Evolutionary conservation across 768 basidiomycete genomes (phyloP).

Genomic region (Clitopilus hobsonii): DNA sequence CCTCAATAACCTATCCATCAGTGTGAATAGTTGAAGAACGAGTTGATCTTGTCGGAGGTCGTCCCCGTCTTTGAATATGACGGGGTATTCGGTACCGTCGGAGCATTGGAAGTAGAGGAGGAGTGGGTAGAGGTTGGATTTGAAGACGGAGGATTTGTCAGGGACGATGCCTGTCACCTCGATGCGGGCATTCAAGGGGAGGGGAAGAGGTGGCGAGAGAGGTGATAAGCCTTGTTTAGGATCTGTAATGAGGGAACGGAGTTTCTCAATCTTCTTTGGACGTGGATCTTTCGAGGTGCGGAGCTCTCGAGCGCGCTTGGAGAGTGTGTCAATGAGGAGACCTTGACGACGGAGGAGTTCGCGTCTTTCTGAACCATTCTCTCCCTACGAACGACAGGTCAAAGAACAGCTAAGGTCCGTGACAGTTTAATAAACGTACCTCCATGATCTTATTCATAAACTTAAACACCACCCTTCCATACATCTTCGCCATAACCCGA

Average conservation of each 20-base stretch:
- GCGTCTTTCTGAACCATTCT: slow-evolving; percentile 76
- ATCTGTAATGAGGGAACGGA: slow-evolving; percentile 81
- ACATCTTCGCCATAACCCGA: slow-evolving; percentile 86
- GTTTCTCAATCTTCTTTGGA: slow-evolving; percentile 96
- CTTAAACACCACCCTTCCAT: slow-evolving; percentile 83
- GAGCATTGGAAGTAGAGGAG: slow-evolving; percentile 86
- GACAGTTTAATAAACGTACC: slow-evolving; percentile 35
- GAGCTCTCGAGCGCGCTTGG: slow-evolving; percentile 81
- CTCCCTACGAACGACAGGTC: slow-evolving; percentile 34
- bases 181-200: slow-evolving; percentile 87
- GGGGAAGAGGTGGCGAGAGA: slow-evolving; percentile 69
- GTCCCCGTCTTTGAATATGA: slow-evolving; percentile 99
- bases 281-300: slow-evolving; percentile 88
- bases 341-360: slow-evolving; percentile 91
- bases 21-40: slow-evolving; percentile 95
- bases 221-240: slow-evolving; percentile 79
- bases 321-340: slow-evolving; percentile 81
- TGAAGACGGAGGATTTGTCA: slow-evolving; percentile 94
- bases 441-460: slow-evolving; percentile 88
- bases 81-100: slow-evolving; percentile 82
- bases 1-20: slow-evolving; percentile 91
- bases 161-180: slow-evolving; percentile 83
- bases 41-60: slow-evolving; percentile 99
- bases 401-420: neutral
- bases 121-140: slow-evolving; percentile 92